phyloP scores from a whole-genome alignment of 1,284 basidiomycete genomes.

The Fomitopsis palustris region DNA sequence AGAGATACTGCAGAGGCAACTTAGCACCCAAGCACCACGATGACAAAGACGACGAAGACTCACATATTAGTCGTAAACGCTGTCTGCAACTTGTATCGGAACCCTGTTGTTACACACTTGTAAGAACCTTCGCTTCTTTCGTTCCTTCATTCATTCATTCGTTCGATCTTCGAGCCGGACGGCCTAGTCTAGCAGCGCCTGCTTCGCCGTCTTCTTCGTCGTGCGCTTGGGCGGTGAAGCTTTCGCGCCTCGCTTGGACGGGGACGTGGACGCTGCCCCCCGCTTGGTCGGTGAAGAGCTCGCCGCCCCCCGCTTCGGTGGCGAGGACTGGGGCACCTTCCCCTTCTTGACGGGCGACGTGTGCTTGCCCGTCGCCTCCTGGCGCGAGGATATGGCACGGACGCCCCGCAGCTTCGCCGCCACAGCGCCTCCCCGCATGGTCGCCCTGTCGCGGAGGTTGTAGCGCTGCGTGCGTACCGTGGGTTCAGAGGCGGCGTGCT shows the following conservation, averaged over 20 bases:
- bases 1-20: neutral
- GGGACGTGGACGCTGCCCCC: neutral
- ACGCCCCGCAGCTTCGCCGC: neutral
- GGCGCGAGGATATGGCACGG: neutral
- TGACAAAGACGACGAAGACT: neutral
- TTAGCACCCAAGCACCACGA: neutral
- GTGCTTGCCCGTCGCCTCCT: neutral
- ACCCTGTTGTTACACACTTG: neutral
- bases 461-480: constrained; percentile 4
- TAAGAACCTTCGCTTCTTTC: neutral
- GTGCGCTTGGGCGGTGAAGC: neutral
- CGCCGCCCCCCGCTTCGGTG: neutral
- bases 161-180: neutral
- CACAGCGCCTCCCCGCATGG: neutral
- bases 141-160: neutral
- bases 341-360: constrained; percentile 3
- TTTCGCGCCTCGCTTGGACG: neutral
- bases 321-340: neutral
- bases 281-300: neutral
- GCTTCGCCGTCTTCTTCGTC: constrained; percentile 2
- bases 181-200: neutral
- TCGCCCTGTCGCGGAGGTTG: constrained; percentile 8
- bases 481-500: neutral
- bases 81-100: neutral
- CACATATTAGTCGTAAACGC: neutral